A percentile compares a stretch with the other conserved stretches of the same genome.
Conservation (phyloP, 1,284 basidiomycete species). For the Microbotryum saponariae region DNA sequence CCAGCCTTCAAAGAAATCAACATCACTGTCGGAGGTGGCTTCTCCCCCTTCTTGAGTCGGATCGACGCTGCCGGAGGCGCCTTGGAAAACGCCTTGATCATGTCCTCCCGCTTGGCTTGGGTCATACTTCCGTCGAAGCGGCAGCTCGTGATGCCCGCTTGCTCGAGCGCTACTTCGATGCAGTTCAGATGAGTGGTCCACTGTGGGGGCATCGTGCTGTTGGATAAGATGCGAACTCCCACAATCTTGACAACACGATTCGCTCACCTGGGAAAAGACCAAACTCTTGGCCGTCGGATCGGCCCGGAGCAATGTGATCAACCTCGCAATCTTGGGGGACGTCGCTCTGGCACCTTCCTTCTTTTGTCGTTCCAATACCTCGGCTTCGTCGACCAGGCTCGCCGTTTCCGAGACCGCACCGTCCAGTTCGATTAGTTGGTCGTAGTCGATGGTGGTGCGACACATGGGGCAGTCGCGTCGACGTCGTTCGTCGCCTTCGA, state of each 20-base stretch:
- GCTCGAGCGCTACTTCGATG: conserved; percentile 23
- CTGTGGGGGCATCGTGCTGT: conserved; percentile 6
- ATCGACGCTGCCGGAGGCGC: conserved; percentile 1
- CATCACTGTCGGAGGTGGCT: conserved; percentile 33
- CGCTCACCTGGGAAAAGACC: conserved; percentile 33
- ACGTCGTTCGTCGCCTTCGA: conserved; percentile 19
- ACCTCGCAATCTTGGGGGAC: conserved; percentile 24
- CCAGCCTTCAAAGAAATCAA: conserved; percentile 33
- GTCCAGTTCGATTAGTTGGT: conserved; percentile 13
- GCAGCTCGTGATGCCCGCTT: conserved; percentile 25
- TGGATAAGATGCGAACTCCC: neutral
- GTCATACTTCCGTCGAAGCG: conserved; percentile 35
- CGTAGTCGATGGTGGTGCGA: conserved; percentile 6
- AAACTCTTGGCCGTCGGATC: conserved; percentile 28
- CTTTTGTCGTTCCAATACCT: conserved; percentile 5
- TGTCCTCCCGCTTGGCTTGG: conserved; percentile 31
- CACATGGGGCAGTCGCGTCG: conserved; percentile 11
- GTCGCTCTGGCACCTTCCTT: conserved; percentile 2
- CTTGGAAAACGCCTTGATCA: conserved; percentile 29
- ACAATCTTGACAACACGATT: too few relatives aligned
- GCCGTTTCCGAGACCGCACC: neutral
- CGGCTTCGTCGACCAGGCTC: conserved; percentile 3
- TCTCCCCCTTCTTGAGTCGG: conserved; percentile 21
- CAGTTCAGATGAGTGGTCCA: conserved; percentile 35
- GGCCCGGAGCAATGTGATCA: conserved; percentile 22